A percentile compares a stretch with the other conserved stretches of the same genome.
Evolutionary conservation across 306 rosid genomes (phyloP).

Genomic region (Begonia loranthoides): DNA sequence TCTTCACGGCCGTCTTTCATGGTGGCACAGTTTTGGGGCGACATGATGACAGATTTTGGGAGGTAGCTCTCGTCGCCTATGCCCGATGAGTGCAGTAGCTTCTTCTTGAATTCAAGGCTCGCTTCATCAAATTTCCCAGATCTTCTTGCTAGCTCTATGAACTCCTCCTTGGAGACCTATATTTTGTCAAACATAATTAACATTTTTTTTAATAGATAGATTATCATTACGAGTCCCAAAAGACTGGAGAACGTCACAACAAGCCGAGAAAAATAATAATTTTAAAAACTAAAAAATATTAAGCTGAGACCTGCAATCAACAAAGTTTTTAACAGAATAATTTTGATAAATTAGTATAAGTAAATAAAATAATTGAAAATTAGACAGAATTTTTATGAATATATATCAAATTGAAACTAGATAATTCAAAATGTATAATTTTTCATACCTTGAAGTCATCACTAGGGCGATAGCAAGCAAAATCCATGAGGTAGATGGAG

Average conservation of each 20-base stretch:
- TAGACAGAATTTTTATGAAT: too few relatives aligned
- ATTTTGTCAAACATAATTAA: neutral
- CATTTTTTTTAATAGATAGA: too few relatives aligned
- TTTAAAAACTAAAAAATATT: too few relatives aligned
- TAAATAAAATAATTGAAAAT: too few relatives aligned
- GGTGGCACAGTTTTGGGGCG: slow-evolving; percentile 45
- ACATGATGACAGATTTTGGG: slow-evolving; percentile 46
- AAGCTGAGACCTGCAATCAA: too few relatives aligned
- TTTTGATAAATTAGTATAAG: too few relatives aligned
- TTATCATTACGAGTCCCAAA: too few relatives aligned
- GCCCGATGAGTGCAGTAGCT: slow-evolving; percentile 65
- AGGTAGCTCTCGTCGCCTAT: slow-evolving; percentile 82
- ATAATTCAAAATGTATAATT: neutral
- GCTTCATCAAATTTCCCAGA: slow-evolving; percentile 76
- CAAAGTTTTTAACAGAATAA: too few relatives aligned
- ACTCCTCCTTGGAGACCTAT: slow-evolving; percentile 62
- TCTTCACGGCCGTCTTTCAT: slow-evolving; percentile 92
- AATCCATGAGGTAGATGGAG: slow-evolving; percentile 75
- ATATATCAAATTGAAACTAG: too few relatives aligned
- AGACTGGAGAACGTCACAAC: too few relatives aligned
- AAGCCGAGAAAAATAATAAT: too few relatives aligned
- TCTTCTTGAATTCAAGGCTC: slow-evolving; percentile 49
- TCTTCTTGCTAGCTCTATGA: slow-evolving; percentile 56
- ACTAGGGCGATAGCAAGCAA: slow-evolving; percentile 55
- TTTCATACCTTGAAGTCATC: slow-evolving; percentile 58